Conservation (phyloP, 257 asterid species). For the Nicotiana paniculata region DNA sequence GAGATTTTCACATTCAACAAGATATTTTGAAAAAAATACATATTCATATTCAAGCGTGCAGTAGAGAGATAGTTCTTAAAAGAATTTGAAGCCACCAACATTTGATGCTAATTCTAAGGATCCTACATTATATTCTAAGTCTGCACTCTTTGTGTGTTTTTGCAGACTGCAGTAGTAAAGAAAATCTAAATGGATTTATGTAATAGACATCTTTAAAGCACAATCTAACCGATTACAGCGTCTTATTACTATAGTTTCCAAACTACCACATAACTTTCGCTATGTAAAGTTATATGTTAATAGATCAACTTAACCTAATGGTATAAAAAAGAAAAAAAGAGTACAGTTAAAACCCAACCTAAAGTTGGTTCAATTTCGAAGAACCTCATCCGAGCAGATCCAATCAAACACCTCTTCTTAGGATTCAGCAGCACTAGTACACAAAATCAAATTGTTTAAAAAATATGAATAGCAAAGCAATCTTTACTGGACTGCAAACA, state of each 20-base stretch:
- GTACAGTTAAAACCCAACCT: background rate
- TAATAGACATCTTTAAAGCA: background rate
- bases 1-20: background rate
- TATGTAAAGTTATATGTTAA: background rate
- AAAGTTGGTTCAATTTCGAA: background rate
- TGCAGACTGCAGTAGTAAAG: too few relatives aligned
- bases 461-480: background rate
- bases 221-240: background rate
- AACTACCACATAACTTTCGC: background rate
- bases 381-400: background rate
- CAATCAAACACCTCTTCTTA: background rate
- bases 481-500: background rate
- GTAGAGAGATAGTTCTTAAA: too few relatives aligned
- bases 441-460: background rate
- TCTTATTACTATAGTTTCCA: background rate
- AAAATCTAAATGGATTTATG: background rate
- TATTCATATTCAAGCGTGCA: too few relatives aligned
- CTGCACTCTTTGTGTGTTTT: too few relatives aligned
- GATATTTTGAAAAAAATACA: background rate
- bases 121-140: too few relatives aligned
- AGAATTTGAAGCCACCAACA: too few relatives aligned
- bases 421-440: slow-evolving; percentile 2
- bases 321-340: background rate
- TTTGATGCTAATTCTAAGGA: too few relatives aligned
- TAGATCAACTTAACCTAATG: background rate